Base-by-base conservation (phyloP, 2,329 filamentous ascomycete species). In the Trichoderma brevicompactum region DNA sequence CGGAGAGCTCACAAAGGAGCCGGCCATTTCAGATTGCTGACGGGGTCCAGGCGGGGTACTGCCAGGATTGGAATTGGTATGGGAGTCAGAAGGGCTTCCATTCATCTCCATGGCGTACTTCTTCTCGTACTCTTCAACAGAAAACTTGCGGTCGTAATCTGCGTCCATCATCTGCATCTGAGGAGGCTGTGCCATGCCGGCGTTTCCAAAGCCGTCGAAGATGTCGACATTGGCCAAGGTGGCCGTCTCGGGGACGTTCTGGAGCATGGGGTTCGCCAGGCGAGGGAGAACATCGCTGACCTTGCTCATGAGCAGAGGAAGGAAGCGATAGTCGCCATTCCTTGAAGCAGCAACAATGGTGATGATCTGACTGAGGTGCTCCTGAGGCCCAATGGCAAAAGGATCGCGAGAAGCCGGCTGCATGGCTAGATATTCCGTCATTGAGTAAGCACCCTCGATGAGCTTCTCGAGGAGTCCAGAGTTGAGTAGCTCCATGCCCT, bases 401-500 rank as follows among this genome's bases (percentile, higher is more conserved):
- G 86, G 85, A 44, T 86, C 83, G 2, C 85, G 80, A 3, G 86
- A 83, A 0, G 85, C 78, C 1, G 87, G 85, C 56, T 88, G 86
- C 58, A 88, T 81, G 8, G 88, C 83, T 64, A 96, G 86, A 41
- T 92, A 88, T 68, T 94, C 90, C 7, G 85, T 89, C 67, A 95
- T 81, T 15, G 88, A 87, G 74, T 85, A 90, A 12, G 91, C 87
- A 41, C 94, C 85, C 69, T 94, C 90, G 70, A 95, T 86, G 12
- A 96, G 79, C 74, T 94, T 94, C 73, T 94, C 91, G 67, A 95
- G 87, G 86, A 89, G 70, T 0, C 90, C 90, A 44, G 91, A 85
- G 17, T 89, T 90, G 69, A 94, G 83, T 3, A 94, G 81, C 68
- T 94, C 91, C 80, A 92, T 89, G 49, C 88, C 87, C 69, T 89